phyloP scores from a whole-genome alignment of 2,329 filamentous ascomycete genomes.

The Talaromyces funiculosus region DNA sequence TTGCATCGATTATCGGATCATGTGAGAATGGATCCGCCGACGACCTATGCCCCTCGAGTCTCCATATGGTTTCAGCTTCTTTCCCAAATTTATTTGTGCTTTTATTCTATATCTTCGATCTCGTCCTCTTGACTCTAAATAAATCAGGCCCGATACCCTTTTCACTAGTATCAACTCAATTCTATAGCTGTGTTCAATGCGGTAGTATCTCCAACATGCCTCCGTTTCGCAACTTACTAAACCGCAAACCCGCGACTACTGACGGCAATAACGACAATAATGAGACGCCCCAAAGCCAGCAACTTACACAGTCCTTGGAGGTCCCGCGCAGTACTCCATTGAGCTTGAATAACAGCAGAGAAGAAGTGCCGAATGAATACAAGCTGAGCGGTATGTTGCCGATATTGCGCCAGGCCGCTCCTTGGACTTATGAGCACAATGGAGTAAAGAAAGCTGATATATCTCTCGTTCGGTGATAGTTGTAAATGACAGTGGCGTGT shows the following conservation, averaged over 20 bases:
- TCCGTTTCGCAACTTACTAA: constrained; percentile 66
- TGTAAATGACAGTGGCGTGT: constrained; percentile 92
- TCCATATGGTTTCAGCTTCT: neutral
- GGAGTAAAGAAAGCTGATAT: neutral
- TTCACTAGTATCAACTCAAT: neutral
- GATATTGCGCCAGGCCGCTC: neutral
- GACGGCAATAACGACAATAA: constrained; percentile 37
- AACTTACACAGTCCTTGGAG: constrained; percentile 31
- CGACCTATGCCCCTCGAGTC: neutral
- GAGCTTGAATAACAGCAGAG: constrained; percentile 56
- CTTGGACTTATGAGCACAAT: neutral
- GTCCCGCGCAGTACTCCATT: constrained; percentile 44
- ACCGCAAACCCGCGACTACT: constrained; percentile 50
- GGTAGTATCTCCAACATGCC: constrained; percentile 47
- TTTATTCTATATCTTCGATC: neutral
- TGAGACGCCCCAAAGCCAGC: constrained; percentile 49
- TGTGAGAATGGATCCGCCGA: constrained; percentile 17
- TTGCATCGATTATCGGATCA: constrained; percentile 18
- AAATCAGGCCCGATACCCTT: neutral
- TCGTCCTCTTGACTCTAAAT: neutral
- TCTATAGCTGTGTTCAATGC: neutral
- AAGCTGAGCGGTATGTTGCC: constrained; percentile 64
- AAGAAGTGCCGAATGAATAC: constrained; percentile 67
- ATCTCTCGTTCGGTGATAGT: constrained; percentile 53
- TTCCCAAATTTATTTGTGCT: no score